Conservation (phyloP, 2,329 filamentous ascomycete genomes). For the Microdochium trichocladiopsis region DNA sequence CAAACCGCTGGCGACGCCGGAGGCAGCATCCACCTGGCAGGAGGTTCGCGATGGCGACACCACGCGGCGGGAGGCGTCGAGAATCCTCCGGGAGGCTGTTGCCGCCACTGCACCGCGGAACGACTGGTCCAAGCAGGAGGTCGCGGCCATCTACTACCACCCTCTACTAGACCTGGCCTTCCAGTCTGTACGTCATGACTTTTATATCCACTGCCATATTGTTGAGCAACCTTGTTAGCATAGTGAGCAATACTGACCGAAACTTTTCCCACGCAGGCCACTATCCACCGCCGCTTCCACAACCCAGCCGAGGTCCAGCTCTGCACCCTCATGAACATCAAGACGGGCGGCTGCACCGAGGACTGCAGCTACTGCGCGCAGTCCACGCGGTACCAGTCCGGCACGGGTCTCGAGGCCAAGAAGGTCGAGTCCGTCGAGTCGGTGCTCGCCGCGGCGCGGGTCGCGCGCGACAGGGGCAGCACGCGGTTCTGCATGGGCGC, state of each 20-base stretch:
- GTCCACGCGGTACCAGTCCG: slow-evolving; percentile 71
- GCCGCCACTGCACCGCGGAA: slow-evolving; percentile 55
- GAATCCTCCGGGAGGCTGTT: slow-evolving; percentile 43
- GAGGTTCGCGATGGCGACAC: neutral
- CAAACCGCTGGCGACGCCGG: neutral
- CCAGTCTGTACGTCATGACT: slow-evolving; percentile 52
- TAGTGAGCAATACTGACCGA: slow-evolving; percentile 1
- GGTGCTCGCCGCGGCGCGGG: slow-evolving; percentile 70
- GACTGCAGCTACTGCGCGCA: slow-evolving; percentile 93
- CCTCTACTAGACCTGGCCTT: slow-evolving; percentile 74
- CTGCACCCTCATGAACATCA: slow-evolving; percentile 96
- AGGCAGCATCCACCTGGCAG: neutral
- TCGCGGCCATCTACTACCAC: slow-evolving; percentile 73
- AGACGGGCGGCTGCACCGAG: slow-evolving; percentile 85
- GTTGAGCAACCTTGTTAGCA: neutral
- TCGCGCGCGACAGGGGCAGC: slow-evolving; percentile 75
- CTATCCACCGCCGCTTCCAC: slow-evolving; percentile 79
- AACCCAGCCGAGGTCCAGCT: slow-evolving; percentile 78
- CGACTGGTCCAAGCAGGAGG: slow-evolving; percentile 77
- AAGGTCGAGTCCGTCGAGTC: slow-evolving; percentile 74
- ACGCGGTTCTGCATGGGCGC: slow-evolving; percentile 95
- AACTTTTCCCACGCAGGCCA: slow-evolving; percentile 43
- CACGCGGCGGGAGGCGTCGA: neutral
- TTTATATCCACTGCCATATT: slow-evolving; percentile 2
- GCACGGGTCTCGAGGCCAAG: slow-evolving; percentile 72